Conservation (phyloP, 2,329 filamentous ascomycete species). For the Beauveria pseudobassiana region DNA sequence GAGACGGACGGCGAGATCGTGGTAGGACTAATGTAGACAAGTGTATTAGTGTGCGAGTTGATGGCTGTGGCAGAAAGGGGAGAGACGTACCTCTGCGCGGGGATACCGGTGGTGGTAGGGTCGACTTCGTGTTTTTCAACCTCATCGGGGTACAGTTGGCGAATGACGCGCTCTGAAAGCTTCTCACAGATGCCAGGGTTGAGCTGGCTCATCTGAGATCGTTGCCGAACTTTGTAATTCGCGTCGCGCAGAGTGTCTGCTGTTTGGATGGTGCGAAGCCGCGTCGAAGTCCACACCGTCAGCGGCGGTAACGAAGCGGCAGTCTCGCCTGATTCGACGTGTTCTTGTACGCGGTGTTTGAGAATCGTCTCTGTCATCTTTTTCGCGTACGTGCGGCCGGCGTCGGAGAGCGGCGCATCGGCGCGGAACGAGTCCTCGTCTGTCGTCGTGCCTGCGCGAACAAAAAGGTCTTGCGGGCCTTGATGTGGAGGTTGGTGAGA, state of each 20-base stretch:
- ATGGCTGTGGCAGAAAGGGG: not conserved
- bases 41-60: conserved; percentile 7
- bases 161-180: conserved; percentile 76
- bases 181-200: conserved; percentile 96
- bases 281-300: conserved; percentile 90
- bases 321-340: conserved; percentile 59
- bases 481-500: conserved; percentile 94
- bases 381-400: conserved; percentile 72
- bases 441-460: conserved; percentile 74
- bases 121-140: conserved; percentile 88
- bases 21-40: conserved; percentile 66
- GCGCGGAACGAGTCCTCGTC: conserved; percentile 89
- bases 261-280: conserved; percentile 84
- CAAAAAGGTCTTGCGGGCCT: conserved; percentile 92
- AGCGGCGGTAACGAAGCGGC: conserved; percentile 68
- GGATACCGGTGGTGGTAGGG: conserved; percentile 95
- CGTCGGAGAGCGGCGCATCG: conserved; percentile 74
- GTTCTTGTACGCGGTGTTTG: conserved; percentile 76
- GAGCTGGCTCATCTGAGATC: conserved; percentile 94
- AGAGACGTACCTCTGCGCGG: conserved; percentile 66
- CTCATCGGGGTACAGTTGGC: conserved; percentile 79
- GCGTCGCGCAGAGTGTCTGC: conserved; percentile 69
- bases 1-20: conserved; percentile 93
- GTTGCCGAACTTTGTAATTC: conserved; percentile 81
- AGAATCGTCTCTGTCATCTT: conserved; percentile 82